A percentile compares a stretch with the other conserved stretches of the same genome.
Conservation (phyloP, 805 yeast genomes). For the Metschnikowia bowlesiae region DNA sequence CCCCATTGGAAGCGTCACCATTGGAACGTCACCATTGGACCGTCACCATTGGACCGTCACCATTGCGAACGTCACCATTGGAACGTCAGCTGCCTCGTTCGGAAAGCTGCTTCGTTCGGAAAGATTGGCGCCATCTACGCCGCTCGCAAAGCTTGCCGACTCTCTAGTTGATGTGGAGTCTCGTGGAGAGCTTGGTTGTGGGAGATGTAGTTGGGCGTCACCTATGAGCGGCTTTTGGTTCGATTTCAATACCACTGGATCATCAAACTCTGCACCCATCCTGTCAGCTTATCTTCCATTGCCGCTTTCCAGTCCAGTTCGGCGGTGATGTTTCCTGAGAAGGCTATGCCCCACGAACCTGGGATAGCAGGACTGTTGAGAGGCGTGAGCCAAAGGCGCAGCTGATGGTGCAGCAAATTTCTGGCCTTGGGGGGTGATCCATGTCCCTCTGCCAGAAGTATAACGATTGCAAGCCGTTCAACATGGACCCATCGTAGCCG, state of each 20-base stretch:
- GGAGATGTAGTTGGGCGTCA: conserved; percentile 5
- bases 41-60: too few species aligned
- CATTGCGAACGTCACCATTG: too few species aligned
- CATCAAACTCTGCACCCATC: conserved; percentile 36
- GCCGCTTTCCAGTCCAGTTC: conserved; percentile 27
- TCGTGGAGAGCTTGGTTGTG: conserved; percentile 1
- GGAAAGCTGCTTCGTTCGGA: not conserved
- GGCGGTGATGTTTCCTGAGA: not conserved
- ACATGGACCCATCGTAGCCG: too few species aligned
- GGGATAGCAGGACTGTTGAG: conserved; percentile 2
- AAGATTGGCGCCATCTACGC: not conserved
- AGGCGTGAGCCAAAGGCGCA: not conserved
- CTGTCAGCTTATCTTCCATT: conserved; percentile 32
- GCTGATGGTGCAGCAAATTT: too few species aligned
- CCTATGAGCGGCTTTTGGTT: conserved; percentile 29
- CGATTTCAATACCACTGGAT: conserved; percentile 26
- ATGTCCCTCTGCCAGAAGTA: too few species aligned
- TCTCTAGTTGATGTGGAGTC: not conserved
- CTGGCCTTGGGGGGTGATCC: too few species aligned
- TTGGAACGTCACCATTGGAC: too few species aligned
- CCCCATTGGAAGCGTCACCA: too few species aligned
- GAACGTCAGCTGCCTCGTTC: not conserved
- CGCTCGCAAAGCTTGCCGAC: not conserved
- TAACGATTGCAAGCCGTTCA: too few species aligned
- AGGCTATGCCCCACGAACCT: not conserved